phyloP scores from a whole-genome alignment of 2,329 filamentous ascomycete species.

The Penicillium capsulatum region DNA sequence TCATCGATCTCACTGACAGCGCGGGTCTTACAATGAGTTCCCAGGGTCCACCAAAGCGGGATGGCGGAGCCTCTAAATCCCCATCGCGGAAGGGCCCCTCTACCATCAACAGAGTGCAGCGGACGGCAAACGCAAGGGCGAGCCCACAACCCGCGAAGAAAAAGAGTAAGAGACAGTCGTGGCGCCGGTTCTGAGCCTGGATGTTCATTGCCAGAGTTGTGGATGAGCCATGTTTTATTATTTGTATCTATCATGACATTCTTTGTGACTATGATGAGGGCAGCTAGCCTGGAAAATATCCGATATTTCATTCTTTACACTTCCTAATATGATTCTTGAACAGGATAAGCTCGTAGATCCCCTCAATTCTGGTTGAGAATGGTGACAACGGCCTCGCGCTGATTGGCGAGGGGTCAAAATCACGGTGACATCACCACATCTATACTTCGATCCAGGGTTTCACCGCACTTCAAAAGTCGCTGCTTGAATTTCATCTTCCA shows the following conservation, averaged over 20 bases:
- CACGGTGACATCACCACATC: constrained; percentile 17
- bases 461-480: not conserved
- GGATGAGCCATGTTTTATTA: no score
- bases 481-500: not conserved
- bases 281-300: not conserved
- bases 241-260: not conserved
- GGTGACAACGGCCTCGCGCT: constrained; percentile 12
- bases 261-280: not conserved
- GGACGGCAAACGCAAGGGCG: constrained; percentile 18
- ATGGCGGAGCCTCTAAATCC: not conserved
- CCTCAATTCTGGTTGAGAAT: no score
- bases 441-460: no score
- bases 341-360: no score
- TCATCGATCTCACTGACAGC: constrained; percentile 19
- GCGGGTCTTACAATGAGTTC: not conserved
- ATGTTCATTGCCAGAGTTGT: not conserved
- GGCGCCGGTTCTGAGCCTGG: constrained; percentile 6
- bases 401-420: constrained; percentile 12
- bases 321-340: no score
- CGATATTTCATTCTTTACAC: not conserved
- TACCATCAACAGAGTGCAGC: constrained; percentile 17
- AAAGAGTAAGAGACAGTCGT: constrained; percentile 13
- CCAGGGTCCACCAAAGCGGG: not conserved
- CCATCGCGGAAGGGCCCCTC: constrained; percentile 19
- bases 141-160: constrained; percentile 15